Percentiles rank a stretch among this genome's conserved stretches.
These are phyloP conservation scores for Lasiodiplodia theobromae DNA, from an alignment of 2,329 filamentous ascomycete species.

Conservation along the genomic window DNA sequence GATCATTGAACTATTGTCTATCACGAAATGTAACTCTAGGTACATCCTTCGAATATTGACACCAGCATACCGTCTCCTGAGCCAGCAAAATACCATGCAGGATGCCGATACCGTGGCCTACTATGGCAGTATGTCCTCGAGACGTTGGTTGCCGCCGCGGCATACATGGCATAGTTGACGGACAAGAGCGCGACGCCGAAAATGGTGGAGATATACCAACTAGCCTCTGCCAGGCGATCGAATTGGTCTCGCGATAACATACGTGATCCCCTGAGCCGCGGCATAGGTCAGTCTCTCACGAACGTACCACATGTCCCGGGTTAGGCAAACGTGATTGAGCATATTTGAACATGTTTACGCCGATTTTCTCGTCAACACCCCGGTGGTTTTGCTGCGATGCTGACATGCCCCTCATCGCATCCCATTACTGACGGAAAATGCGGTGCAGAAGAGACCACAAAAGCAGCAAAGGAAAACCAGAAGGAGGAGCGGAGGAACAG, in stretches of 20 bases:
- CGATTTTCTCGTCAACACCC: background rate
- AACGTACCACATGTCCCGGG: background rate
- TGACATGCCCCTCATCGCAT: too few species aligned
- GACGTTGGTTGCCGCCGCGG: background rate
- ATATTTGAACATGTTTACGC: background rate
- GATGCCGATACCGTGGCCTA: background rate
- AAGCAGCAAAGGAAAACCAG: background rate
- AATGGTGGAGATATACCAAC: background rate
- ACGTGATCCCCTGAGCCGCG: background rate
- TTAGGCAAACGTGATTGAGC: slow-evolving; percentile 5
- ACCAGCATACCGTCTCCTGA: too few species aligned
- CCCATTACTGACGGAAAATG: too few species aligned
- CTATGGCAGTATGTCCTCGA: background rate
- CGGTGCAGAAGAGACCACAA: too few species aligned
- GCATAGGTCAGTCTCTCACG: too few species aligned
- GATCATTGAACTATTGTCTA: background rate
- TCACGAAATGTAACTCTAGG: background rate
- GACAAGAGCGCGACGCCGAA: slow-evolving; percentile 7
- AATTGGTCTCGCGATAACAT: slow-evolving; percentile 1
- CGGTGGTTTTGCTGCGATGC: background rate
- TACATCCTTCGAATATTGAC: background rate
- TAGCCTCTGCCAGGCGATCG: slow-evolving; percentile 3
- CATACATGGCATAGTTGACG: slow-evolving; percentile 2
- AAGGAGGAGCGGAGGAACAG: background rate
- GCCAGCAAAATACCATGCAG: background rate